Evolutionary conservation across 768 basidiomycete genomes (phyloP), one percentile per base, ranked within the genome.

Genomic region (Coprinopsis cinerea): DNA sequence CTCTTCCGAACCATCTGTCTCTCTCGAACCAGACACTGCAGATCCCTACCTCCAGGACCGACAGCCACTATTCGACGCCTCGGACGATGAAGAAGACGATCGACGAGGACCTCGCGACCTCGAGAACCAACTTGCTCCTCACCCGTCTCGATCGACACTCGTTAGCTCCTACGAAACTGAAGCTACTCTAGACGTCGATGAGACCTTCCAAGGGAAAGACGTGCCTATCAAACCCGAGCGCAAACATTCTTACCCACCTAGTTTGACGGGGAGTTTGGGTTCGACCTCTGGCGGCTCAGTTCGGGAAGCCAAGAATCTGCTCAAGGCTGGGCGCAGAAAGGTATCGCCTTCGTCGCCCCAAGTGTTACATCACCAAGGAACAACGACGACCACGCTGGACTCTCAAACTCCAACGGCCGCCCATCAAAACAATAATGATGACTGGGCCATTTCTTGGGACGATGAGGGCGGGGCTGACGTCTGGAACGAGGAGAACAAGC

Each of bases 171-270:
- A 43, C 41, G 18, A 10, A 28, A 55, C 55, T 17, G 43, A 52
- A 45, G 48, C 54, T 32, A 67, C 61, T 7, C 63, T 64, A 11
- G 66, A 66, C 15, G 75, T 76, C 52, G 58, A 64, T 27, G 77
- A 78, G 25, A 43, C 25, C 20, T 32, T 7, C 20, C 44, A 45
- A 45, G 27, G 28, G 25, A 23, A 11, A 26, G 9, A 23, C 20
- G 18, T 18, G 62, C 64, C 9, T 64, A 69, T 9, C 66, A 65
- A 27, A 66, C 67, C 10, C 57, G 57, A 9, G 62, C 64, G 70
- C 1, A 49, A 64, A 27, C 80, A 84, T 55, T 72, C 78, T 22
- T 86, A 87, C 59, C 85, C 85, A 25, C 85, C 85, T 13, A 77
- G 73, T 55, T 66, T 73, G 20, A 63, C 69, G 15, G 71, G 66